Evolutionary conservation across 1,284 basidiomycete species (phyloP).

Genomic region (Kwoniella shivajii): DNA sequence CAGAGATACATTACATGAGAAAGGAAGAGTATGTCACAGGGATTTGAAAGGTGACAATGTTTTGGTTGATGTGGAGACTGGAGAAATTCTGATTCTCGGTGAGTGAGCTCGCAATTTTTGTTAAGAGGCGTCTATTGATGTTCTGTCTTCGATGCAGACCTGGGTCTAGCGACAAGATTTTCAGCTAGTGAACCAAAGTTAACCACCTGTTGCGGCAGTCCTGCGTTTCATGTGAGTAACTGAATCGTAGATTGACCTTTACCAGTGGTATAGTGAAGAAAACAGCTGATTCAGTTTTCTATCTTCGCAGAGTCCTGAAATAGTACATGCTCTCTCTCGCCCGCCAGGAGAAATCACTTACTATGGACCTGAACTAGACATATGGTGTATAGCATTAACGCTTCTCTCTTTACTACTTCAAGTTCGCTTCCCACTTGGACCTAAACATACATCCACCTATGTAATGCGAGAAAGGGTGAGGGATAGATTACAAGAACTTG

Average conservation of each 20-base stretch:
- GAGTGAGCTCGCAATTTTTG: constrained; percentile 5
- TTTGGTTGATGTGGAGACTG: constrained; percentile 48
- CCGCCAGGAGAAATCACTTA: constrained; percentile 58
- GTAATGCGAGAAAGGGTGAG: constrained; percentile 57
- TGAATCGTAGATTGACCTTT: no score
- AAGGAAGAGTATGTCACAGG: constrained; percentile 59
- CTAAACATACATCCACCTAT: constrained; percentile 56
- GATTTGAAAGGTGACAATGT: constrained; percentile 60
- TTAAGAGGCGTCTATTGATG: not conserved
- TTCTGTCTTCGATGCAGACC: constrained; percentile 48
- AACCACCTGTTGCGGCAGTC: constrained; percentile 61
- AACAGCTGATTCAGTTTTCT: constrained; percentile 15
- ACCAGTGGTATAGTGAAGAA: no score
- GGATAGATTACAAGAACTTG: constrained; percentile 55
- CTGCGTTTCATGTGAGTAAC: constrained; percentile 55
- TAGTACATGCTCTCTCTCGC: constrained; percentile 58
- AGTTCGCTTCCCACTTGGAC: constrained; percentile 59
- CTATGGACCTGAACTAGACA: constrained; percentile 60
- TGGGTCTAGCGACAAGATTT: constrained; percentile 62
- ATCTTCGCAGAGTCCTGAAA: constrained; percentile 57
- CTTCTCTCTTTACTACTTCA: constrained; percentile 59
- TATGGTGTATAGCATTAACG: constrained; percentile 62
- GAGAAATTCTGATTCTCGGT: constrained; percentile 55
- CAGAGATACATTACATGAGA: constrained; percentile 58
- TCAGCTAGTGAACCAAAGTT: constrained; percentile 60